These are phyloP conservation scores for Santalum album DNA, from an alignment of 164 flowering plant genomes.

Conservation along the genomic window DNA sequence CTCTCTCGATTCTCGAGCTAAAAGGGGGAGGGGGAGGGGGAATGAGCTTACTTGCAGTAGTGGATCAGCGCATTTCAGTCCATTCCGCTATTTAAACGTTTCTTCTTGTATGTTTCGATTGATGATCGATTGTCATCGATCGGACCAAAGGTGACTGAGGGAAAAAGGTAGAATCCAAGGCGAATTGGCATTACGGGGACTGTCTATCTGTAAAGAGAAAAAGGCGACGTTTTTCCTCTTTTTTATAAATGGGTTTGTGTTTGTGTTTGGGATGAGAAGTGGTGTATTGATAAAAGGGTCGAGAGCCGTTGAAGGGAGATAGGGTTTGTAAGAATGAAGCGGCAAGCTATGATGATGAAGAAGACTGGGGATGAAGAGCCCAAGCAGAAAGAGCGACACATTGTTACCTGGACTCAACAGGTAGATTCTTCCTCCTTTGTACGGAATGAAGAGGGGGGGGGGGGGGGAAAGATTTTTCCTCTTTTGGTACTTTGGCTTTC, in stretches of 20 bases:
- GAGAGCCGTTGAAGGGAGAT: too few species aligned
- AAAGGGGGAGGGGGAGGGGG: too few species aligned
- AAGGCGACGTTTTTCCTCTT: too few species aligned
- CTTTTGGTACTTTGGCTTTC: not conserved
- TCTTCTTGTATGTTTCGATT: not conserved
- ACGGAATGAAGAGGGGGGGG: too few species aligned
- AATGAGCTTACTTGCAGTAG: too few species aligned
- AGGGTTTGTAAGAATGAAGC: slow-evolving; percentile 2
- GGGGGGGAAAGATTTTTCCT: too few species aligned
- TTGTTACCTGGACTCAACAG: slow-evolving; percentile 88
- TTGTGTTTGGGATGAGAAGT: slow-evolving; percentile 52
- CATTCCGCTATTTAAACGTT: not conserved
- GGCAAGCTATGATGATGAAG: slow-evolving; percentile 35
- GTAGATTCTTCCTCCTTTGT: slow-evolving; percentile 20
- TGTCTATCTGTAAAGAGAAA: too few species aligned
- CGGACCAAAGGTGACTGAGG: slow-evolving; percentile 1
- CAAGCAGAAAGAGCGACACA: slow-evolving; percentile 73
- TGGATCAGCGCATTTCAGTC: too few species aligned
- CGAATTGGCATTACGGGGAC: not conserved
- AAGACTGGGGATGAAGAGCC: slow-evolving; percentile 12
- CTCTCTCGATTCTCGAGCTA: too few species aligned
- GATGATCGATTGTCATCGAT: too few species aligned
- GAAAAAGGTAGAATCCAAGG: slow-evolving; percentile 39
- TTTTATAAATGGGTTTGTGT: slow-evolving; percentile 15
- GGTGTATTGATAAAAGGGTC: slow-evolving; percentile 21